Percentiles rank a stretch among this genome's conserved stretches.
phyloP scores from a whole-genome alignment of 108 stramenopile genomes.

The Skeletonema tropicum region DNA sequence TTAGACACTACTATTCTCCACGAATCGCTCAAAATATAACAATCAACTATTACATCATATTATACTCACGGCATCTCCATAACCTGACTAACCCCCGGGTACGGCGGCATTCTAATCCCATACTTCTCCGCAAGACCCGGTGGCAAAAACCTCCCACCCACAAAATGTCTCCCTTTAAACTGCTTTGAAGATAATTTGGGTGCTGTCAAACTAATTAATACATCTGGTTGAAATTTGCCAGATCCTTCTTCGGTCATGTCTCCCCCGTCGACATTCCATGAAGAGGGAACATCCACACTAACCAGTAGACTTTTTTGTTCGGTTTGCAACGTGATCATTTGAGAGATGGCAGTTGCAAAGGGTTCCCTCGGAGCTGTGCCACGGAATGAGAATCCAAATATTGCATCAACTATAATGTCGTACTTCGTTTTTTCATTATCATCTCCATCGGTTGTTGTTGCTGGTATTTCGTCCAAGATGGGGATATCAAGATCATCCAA shows the following conservation, averaged over 20 bases:
- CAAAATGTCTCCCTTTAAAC: conserved; percentile 88
- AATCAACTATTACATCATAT: too few relatives aligned
- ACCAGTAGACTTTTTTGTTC: conserved; percentile 56
- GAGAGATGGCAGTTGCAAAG: conserved; percentile 77
- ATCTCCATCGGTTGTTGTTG: conserved; percentile 23
- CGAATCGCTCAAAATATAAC: too few relatives aligned
- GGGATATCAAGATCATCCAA: conserved; percentile 83
- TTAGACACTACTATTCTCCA: too few relatives aligned
- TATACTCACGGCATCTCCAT: conserved; percentile 21
- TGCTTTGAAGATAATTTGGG: conserved; percentile 83
- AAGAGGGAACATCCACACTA: conserved; percentile 95
- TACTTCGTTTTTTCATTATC: conserved; percentile 15
- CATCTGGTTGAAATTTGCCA: conserved; percentile 64
- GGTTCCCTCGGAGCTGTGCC: conserved; percentile 86
- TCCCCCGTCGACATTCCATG: conserved; percentile 93
- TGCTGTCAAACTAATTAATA: conserved; percentile 91
- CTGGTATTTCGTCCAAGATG: conserved; percentile 57
- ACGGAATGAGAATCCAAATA: conserved; percentile 97
- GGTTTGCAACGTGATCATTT: conserved; percentile 58
- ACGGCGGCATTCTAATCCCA: conserved; percentile 54
- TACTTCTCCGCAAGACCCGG: conserved; percentile 84
- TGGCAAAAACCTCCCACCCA: conserved; percentile 94
- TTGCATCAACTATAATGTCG: conserved; percentile 93
- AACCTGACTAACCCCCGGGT: conserved; percentile 54
- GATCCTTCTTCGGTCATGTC: conserved; percentile 46